Percentiles rank a stretch among this genome's conserved stretches.
Evolutionary conservation across 2,329 filamentous ascomycete species (phyloP).

Genomic region (Epichloe sp.): DNA sequence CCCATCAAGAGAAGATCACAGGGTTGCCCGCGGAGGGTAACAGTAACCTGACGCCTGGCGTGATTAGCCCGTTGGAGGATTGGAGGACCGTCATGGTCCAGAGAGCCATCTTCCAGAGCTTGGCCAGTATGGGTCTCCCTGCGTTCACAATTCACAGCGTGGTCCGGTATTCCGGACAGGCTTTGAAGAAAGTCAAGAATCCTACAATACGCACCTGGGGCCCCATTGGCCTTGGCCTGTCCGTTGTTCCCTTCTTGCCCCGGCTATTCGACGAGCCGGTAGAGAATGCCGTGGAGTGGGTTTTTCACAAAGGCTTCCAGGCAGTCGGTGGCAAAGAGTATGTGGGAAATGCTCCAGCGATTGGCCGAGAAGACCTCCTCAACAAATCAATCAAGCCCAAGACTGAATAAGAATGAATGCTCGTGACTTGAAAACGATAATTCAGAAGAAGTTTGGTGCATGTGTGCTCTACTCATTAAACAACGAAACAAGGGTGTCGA

Average conservation of each 20-base stretch:
- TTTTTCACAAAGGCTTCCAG: constrained; percentile 73
- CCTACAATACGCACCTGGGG: constrained; percentile 66
- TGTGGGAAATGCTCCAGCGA: constrained; percentile 41
- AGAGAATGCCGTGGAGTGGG: constrained; percentile 80
- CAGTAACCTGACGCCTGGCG: constrained; percentile 22
- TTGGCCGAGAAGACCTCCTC: constrained; percentile 33
- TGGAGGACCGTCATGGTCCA: constrained; percentile 86
- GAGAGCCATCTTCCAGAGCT: constrained; percentile 74
- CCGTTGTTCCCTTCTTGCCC: constrained; percentile 71
- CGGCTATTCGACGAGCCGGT: constrained; percentile 84
- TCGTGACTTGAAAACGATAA: background rate
- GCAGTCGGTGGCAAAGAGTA: constrained; percentile 50
- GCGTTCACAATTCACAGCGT: constrained; percentile 91
- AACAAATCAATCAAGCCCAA: constrained; percentile 32
- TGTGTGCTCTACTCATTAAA: background rate
- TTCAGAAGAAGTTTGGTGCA: constrained; percentile 7
- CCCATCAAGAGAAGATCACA: constrained; percentile 33
- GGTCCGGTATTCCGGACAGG: constrained; percentile 74
- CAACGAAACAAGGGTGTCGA: background rate
- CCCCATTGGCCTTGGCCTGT: constrained; percentile 72
- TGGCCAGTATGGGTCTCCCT: constrained; percentile 88
- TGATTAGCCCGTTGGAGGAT: constrained; percentile 65
- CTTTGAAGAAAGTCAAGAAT: constrained; percentile 76
- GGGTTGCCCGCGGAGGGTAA: constrained; percentile 26
- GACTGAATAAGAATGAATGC: constrained; percentile 21